Evolutionary conservation across 176 grass and related monocot species (phyloP).

Genomic region (Panicum miliaceum): DNA sequence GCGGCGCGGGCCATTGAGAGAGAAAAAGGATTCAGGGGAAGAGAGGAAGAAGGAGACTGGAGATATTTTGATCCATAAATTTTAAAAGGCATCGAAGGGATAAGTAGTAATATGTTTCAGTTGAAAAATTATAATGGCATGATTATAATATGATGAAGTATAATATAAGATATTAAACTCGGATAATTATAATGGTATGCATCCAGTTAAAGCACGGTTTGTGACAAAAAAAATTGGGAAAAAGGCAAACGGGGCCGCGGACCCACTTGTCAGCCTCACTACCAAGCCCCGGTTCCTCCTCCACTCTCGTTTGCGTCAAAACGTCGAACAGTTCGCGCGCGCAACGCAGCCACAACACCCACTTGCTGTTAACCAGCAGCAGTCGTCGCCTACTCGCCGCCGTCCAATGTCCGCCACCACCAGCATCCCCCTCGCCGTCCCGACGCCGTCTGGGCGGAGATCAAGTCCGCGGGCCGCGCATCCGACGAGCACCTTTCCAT

Average conservation of each 20-base stretch:
- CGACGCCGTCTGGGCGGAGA: slow-evolving; percentile 66
- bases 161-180: too few species aligned
- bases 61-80: too few species aligned
- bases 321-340: slow-evolving; percentile 54
- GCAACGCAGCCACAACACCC: not conserved
- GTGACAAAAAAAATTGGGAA: too few species aligned
- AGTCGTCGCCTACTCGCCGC: not conserved
- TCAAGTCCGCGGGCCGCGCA: slow-evolving; percentile 57
- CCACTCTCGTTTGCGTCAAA: slow-evolving; percentile 5
- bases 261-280: slow-evolving; percentile 14
- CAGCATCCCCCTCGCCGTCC: slow-evolving; percentile 55
- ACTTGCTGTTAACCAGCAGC: not conserved
- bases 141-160: too few species aligned
- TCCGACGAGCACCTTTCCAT: slow-evolving; percentile 83
- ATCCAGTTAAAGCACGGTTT: too few species aligned
- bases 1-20: too few species aligned
- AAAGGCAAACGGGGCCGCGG: not conserved
- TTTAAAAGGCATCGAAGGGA: too few species aligned
- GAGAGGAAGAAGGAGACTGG: too few species aligned
- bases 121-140: too few species aligned
- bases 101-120: too few species aligned
- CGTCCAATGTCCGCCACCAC: slow-evolving; percentile 27
- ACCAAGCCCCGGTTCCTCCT: not conserved
- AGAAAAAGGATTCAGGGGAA: too few species aligned
- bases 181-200: too few species aligned